Percentiles rank a stretch among this genome's conserved stretches.
Conservation (phyloP, 176 grass and related monocot species). For the Tillandsia leiboldiana region DNA sequence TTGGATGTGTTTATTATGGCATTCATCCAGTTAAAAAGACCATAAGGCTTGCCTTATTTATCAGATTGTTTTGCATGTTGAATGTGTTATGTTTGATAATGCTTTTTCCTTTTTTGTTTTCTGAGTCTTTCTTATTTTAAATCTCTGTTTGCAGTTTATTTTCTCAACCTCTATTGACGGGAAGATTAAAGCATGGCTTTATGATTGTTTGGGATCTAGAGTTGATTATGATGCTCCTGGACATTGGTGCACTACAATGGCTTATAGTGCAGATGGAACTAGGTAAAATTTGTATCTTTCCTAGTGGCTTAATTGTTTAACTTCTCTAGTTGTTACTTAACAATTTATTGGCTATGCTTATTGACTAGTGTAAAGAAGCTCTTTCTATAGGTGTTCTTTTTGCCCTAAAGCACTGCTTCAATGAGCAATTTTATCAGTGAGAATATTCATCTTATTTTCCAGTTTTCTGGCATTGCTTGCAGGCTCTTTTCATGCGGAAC, state of each 20-base stretch:
- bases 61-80: neutral
- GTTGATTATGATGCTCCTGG: conserved; percentile 99
- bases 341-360: neutral
- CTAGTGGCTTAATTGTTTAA: conserved; percentile 1
- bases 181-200: conserved; percentile 99
- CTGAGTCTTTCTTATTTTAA: conserved; percentile 11
- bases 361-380: too few relatives aligned
- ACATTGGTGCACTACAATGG: conserved; percentile 96
- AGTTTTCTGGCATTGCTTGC: conserved; percentile 9
- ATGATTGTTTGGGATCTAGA: conserved; percentile 94
- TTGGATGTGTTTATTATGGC: too few relatives aligned
- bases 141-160: conserved; percentile 63
- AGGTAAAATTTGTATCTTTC: conserved; percentile 37
- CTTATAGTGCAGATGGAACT: conserved; percentile 89
- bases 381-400: neutral
- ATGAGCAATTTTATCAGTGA: too few relatives aligned
- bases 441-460: neutral
- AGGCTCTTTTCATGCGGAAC: conserved; percentile 96
- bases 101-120: neutral
- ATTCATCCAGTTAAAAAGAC: neutral
- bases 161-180: conserved; percentile 98
- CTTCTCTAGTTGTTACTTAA: neutral
- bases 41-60: neutral
- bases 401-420: neutral
- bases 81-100: neutral